These are phyloP conservation scores for Durio zibethinus DNA, from an alignment of 345 rosid species.

Conservation along the genomic window DNA sequence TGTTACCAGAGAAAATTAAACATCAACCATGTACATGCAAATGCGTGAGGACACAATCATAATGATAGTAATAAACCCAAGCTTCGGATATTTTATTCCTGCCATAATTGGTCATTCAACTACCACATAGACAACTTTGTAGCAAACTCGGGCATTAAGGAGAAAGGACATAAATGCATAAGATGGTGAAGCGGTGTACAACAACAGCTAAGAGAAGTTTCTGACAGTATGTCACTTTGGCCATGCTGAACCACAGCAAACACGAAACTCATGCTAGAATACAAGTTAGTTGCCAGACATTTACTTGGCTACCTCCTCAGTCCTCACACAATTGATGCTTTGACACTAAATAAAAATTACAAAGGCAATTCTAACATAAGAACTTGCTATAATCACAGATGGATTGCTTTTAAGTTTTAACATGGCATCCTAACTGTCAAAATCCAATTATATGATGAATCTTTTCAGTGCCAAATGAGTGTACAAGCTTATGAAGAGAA, in stretches of 20 bases:
- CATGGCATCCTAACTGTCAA: not conserved
- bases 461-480: not conserved
- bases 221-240: not conserved
- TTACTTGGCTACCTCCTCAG: not conserved
- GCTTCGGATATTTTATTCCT: not conserved
- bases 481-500: not conserved
- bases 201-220: not conserved
- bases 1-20: constrained; percentile 32
- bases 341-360: not conserved
- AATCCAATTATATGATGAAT: not conserved
- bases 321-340: not conserved
- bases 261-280: not conserved
- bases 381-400: not conserved
- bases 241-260: not conserved
- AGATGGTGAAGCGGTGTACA: not conserved
- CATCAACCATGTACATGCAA: constrained; percentile 15
- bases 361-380: not conserved
- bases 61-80: not conserved
- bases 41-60: not conserved
- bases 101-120: not conserved
- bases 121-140: not conserved
- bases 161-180: not conserved
- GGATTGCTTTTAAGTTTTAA: not conserved
- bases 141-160: not conserved
- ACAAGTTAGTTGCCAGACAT: not conserved